Conservation (phyloP, 2,329 filamentous ascomycete genomes). For the Peltaster fructicola region DNA sequence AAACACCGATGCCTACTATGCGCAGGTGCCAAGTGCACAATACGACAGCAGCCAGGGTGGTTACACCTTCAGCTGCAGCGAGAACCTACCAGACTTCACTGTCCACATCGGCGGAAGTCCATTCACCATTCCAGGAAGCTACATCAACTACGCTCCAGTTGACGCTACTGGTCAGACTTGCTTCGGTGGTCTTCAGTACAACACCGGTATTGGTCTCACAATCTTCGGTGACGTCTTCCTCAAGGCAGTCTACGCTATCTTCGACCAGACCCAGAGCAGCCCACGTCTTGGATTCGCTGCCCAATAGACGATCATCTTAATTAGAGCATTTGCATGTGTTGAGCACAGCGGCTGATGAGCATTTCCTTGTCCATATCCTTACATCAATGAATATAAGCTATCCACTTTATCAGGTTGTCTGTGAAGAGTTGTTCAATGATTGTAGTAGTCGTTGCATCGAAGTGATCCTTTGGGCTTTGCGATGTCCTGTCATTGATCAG, state of each 20-base stretch:
- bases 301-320: too few relatives aligned
- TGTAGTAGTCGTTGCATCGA: too few relatives aligned
- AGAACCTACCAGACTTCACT: conserved; percentile 35
- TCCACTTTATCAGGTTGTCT: too few relatives aligned
- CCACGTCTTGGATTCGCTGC: conserved; percentile 28
- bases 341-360: too few relatives aligned
- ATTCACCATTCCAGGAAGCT: conserved; percentile 34
- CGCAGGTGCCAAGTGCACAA: conserved; percentile 33
- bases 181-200: conserved; percentile 59
- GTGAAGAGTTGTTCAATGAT: too few relatives aligned
- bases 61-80: conserved; percentile 35
- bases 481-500: too few relatives aligned
- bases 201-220: conserved; percentile 38
- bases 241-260: conserved; percentile 60
- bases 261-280: conserved; percentile 33
- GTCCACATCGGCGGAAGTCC: conserved; percentile 32
- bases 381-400: too few relatives aligned
- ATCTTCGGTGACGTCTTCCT: conserved; percentile 60
- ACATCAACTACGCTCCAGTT: conserved; percentile 37
- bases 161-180: conserved; percentile 31
- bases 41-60: conserved; percentile 33
- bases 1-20: conserved; percentile 43
- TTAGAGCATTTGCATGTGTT: too few relatives aligned
- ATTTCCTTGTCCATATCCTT: too few relatives aligned
- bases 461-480: too few relatives aligned